Conservation (phyloP, 768 basidiomycete species). For the Tricholoma hemisulphureum region DNA sequence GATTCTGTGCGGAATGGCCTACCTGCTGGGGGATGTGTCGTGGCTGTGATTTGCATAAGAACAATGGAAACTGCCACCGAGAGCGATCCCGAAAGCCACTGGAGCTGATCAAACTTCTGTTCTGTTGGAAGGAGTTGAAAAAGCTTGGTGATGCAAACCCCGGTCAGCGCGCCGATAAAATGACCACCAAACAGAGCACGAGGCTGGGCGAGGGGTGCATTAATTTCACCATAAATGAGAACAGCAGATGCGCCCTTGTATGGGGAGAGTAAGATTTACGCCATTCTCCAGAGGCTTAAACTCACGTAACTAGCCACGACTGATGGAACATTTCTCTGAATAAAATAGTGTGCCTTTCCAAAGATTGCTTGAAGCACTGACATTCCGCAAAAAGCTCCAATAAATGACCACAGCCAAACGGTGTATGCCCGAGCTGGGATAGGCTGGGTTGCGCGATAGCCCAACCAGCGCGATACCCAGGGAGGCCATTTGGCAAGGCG, state of each 20-base stretch:
- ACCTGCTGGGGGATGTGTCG: slow-evolving; percentile 56
- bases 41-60: slow-evolving; percentile 51
- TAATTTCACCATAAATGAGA: slow-evolving; percentile 52
- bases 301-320: slow-evolving; percentile 51
- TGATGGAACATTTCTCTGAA: slow-evolving; percentile 41
- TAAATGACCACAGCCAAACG: slow-evolving; percentile 52
- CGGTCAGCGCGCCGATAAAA: slow-evolving; percentile 47
- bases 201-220: slow-evolving; percentile 53
- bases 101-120: slow-evolving; percentile 39
- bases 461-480: slow-evolving; percentile 43
- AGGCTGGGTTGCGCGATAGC: slow-evolving; percentile 38
- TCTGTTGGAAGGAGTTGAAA: slow-evolving; percentile 46
- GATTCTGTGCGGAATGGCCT: no score
- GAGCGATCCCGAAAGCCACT: slow-evolving; percentile 50
- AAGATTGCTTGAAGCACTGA: slow-evolving; percentile 51
- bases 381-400: slow-evolving; percentile 51
- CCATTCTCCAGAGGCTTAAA: not conserved
- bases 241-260: slow-evolving; percentile 54
- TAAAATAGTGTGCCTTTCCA: slow-evolving; percentile 46
- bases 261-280: not conserved
- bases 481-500: slow-evolving; percentile 35
- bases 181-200: slow-evolving; percentile 51
- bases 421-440: slow-evolving; percentile 32
- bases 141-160: slow-evolving; percentile 51
- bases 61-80: slow-evolving; percentile 43